Evolutionary conservation across 176 grass and related monocot genomes (phyloP).

Genomic region (Cenchrus purpureus): DNA sequence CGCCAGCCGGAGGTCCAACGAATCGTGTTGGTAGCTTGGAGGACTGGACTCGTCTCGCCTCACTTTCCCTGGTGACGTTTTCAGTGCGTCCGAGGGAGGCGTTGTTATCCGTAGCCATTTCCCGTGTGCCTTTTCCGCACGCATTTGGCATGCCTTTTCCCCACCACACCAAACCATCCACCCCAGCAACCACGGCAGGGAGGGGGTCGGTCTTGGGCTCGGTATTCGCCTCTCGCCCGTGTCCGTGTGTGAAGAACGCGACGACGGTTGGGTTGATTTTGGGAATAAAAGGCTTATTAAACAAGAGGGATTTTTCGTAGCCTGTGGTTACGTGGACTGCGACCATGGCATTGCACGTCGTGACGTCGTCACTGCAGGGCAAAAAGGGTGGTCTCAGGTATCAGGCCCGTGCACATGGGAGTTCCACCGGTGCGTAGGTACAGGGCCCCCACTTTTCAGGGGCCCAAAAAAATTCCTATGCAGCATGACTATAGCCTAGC

Average conservation of each 20-base stretch:
- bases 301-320: neutral
- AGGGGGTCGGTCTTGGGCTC: neutral
- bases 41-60: neutral
- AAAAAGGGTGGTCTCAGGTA: neutral
- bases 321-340: neutral
- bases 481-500: too few species aligned
- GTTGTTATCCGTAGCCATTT: neutral
- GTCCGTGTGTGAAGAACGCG: neutral
- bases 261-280: neutral
- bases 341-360: neutral
- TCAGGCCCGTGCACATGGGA: too few species aligned
- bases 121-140: neutral
- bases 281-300: neutral
- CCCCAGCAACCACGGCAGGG: neutral
- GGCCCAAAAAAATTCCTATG: too few species aligned
- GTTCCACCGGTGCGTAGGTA: too few species aligned
- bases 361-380: neutral
- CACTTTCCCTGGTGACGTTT: neutral
- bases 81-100: neutral
- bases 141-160: constrained; percentile 26
- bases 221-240: neutral
- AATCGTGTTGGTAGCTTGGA: neutral
- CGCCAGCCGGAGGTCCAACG: neutral
- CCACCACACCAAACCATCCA: neutral
- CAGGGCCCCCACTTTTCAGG: too few species aligned